Base-by-base conservation (phyloP, 805 yeast genomes). In the Saccharomycopsis oosterbeekiorum region DNA sequence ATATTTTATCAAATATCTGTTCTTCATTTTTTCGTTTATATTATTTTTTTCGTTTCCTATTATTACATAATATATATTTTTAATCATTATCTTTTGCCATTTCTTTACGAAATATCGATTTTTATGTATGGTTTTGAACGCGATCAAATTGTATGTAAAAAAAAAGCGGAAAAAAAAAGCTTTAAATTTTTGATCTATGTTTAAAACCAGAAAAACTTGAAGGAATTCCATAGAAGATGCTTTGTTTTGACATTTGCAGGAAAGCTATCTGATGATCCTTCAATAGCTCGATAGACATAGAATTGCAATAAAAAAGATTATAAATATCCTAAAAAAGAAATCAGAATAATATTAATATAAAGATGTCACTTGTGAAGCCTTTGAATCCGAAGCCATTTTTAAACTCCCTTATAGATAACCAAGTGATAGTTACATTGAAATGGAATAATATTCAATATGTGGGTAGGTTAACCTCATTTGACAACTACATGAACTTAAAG, bases 401-500 rank as follows among this genome's bases (percentile, higher is more conserved):
- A 56, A 85, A 85, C 64, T 85, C 88, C 26, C 80, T 94, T 54
- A 78, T 87, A n/a, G 84, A 86, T 60, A 79, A 85, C 62, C 78
- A 75, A 40, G 91, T 93, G 12, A 75, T 84, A 12, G 93, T 94
- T 21, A 82, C 91, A 61, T 79, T 94, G 64, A 94, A 94, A 71
- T 94, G 97, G 86, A 93, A 91, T 69, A 82, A 82, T 65, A 88
- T 96, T 11, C 96, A 91, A 71, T 94, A 94, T 73, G 81, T 76
- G 62, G 99, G 99, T 0, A 80, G 72, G 21, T 78, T 94, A 54
- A 73, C 84, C 3, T 84, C 96, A 1, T 86, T 89, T 26, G 99
- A 94, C 70, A 88, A 89, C 68, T 94, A 94, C 74, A 93, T 94
- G 93, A 94, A 94, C 68, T 65, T 94, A 40, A 91, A 88, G 69